A percentile compares a stretch with the other conserved stretches of the same genome.
Evolutionary conservation across 768 basidiomycete species (phyloP).

Genomic region (Termitomyces sp.): DNA sequence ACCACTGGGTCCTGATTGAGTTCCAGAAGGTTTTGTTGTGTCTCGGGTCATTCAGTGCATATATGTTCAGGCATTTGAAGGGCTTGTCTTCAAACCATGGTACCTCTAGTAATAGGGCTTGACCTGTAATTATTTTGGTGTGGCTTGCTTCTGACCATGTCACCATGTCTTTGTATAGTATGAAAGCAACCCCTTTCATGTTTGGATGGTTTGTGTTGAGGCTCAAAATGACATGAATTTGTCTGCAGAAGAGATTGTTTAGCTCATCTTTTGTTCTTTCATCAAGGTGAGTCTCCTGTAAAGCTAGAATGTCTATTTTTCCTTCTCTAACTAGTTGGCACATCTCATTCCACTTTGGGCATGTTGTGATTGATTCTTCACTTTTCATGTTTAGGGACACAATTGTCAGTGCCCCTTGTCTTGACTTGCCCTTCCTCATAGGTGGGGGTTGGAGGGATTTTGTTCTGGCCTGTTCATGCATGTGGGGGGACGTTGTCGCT

Average conservation of each 20-base stretch:
- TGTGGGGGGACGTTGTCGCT: too few relatives aligned
- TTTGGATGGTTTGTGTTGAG: conserved; percentile 7
- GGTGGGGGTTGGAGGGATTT: too few relatives aligned
- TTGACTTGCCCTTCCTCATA: too few relatives aligned
- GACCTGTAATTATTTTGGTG: conserved; percentile 24
- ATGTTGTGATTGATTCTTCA: too few relatives aligned
- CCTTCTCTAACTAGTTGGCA: conserved; percentile 25
- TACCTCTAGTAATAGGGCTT: conserved; percentile 14
- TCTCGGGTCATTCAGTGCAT: neutral
- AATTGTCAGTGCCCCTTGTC: too few relatives aligned
- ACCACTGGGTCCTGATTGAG: too few relatives aligned
- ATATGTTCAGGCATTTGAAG: neutral
- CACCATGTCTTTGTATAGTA: conserved; percentile 23
- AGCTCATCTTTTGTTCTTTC: conserved; percentile 8
- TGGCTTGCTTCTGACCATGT: conserved; percentile 12
- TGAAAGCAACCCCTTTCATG: conserved; percentile 28
- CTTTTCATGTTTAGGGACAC: too few relatives aligned
- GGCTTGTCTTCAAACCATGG: conserved; percentile 9
- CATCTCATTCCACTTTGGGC: conserved; percentile 25
- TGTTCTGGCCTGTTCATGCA: too few relatives aligned
- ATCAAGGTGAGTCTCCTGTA: conserved; percentile 33
- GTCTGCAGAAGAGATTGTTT: neutral
- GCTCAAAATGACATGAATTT: conserved; percentile 21
- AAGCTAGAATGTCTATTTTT: conserved; percentile 24
- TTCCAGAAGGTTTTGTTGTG: neutral